Evolutionary conservation across 306 rosid genomes (phyloP).

Genomic region (Cicer arietinum): DNA sequence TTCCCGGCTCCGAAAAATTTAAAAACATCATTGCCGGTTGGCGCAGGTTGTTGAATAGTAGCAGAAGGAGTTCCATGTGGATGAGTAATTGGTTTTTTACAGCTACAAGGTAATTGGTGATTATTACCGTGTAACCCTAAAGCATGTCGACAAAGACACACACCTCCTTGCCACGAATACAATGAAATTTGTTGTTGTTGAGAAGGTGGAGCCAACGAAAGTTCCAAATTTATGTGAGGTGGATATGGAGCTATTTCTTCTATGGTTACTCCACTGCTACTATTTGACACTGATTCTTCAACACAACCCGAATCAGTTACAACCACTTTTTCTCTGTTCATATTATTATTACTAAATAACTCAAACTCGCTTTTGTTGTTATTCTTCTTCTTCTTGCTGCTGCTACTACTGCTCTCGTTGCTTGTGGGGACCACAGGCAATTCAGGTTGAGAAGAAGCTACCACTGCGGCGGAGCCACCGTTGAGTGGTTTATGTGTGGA

Average conservation of each 20-base stretch:
- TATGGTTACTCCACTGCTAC: constrained; percentile 44
- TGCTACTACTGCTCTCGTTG: no score
- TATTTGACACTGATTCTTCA: constrained; percentile 49
- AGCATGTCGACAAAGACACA: neutral
- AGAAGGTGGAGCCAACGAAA: constrained; percentile 55
- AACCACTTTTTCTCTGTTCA: neutral
- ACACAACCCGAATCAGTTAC: neutral
- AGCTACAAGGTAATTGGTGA: neutral
- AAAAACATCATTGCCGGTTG: neutral
- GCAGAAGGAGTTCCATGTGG: no score
- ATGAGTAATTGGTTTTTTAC: neutral
- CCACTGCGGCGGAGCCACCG: neutral
- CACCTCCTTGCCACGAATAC: neutral
- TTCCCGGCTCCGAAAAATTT: neutral
- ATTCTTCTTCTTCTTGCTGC: neutral
- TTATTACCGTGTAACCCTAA: neutral
- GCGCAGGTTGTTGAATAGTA: neutral
- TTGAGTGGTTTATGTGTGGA: constrained; percentile 57
- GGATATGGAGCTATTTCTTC: constrained; percentile 35
- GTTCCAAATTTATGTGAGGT: constrained; percentile 56
- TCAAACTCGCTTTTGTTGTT: neutral
- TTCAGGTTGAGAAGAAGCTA: neutral
- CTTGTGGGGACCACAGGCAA: neutral
- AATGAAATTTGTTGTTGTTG: neutral
- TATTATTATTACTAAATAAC: neutral